Conservation (phyloP, 306 rosid species). For the Cicer yamashitae region DNA sequence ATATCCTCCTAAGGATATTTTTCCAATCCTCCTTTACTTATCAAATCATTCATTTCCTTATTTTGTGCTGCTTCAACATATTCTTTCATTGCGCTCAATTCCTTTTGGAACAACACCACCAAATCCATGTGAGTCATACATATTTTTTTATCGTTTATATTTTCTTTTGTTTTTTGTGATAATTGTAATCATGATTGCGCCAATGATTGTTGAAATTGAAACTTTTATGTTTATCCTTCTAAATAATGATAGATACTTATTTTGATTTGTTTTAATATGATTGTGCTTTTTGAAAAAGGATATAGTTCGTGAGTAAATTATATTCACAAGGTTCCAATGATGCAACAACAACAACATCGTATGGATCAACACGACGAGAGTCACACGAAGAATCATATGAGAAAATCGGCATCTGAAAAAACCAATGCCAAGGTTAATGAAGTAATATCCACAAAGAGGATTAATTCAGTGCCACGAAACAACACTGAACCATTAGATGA, state of each 20-base stretch:
- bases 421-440: conserved; percentile 46
- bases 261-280: conserved; percentile 25
- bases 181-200: neutral
- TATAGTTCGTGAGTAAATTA: conserved; percentile 26
- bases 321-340: conserved; percentile 27
- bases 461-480: conserved; percentile 9
- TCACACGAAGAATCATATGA: conserved; percentile 31
- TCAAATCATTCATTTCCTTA: conserved; percentile 18
- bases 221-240: neutral
- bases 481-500: neutral
- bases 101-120: conserved; percentile 18
- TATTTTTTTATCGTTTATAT: neutral
- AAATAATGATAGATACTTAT: neutral
- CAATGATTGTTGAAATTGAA: neutral
- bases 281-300: neutral
- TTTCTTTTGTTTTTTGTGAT: neutral
- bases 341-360: conserved; percentile 34
- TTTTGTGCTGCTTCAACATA: neutral
- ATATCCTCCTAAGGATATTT: conserved; percentile 16
- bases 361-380: conserved; percentile 34
- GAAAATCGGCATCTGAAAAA: conserved; percentile 9
- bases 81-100: conserved; percentile 21
- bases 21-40: neutral
- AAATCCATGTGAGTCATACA: conserved; percentile 2
- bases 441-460: conserved; percentile 32